Base-by-base conservation (phyloP, 2,329 filamentous ascomycete species). In the Scytalidium sp. region DNA sequence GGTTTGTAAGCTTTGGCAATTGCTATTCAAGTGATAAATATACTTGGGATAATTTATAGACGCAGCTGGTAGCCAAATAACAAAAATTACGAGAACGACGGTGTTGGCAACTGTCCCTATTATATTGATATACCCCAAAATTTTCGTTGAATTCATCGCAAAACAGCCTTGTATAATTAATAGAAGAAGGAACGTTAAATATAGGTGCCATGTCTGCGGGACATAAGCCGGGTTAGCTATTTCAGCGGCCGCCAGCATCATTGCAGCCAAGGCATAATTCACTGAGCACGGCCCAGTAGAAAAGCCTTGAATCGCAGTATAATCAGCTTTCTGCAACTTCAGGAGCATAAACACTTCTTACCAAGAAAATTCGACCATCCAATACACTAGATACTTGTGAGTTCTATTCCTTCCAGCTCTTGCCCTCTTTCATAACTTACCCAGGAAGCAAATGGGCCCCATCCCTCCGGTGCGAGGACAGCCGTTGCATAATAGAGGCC, bases 401-500 rank as follows among this genome's bases (percentile, higher is more conserved):
- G 19, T n/a, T 7, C 17, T 36, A 5, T 15, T 8, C 13, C 13
- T 36, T n/a, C 17, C 5, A 5, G 15, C 5, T 7, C 32, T 15
- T 4, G 5, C 13, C 13, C 6, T 36, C 17, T 36, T 5, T 36
- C 5, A n/a, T 4, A 11, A 3, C 36, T 46, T 39, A 55, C 52
- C 55, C 55, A 56, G 13, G 52, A 47, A 13, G 36, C 49, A 8
- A 56, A 25, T 13, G 52, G 50, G 11, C 55, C 55, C 49, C 49
- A 55, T 13, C 52, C 67, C 21, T 64, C 58, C 15, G 67, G 67
- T 19, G 67, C 67, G 6, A 69, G 55, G 7, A 67, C 64, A 10
- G 64, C 64, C 20, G 80, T 69, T 19, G 81, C 81, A 61, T 85
- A 85, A 63, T 86, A 86, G 15, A 85, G 68, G 13, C 83, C 83